These are phyloP conservation scores for Vigna radiata DNA, from an alignment of 306 rosid genomes.

Conservation along the genomic window DNA sequence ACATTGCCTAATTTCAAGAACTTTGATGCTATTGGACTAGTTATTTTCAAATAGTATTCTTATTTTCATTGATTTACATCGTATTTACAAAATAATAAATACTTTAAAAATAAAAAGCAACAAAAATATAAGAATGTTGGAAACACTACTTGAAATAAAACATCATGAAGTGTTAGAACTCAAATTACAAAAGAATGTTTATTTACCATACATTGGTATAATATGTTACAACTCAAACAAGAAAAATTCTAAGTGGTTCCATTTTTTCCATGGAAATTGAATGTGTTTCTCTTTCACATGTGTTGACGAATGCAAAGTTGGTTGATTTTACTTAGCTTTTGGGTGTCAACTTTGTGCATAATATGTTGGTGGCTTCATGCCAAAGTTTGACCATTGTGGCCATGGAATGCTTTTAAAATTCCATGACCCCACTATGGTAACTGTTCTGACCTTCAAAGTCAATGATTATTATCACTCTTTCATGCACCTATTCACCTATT, in stretches of 20 bases:
- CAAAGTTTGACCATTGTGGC: slow-evolving; percentile 1
- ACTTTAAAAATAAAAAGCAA: too few species aligned
- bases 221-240: too few species aligned
- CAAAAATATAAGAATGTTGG: too few species aligned
- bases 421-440: neutral
- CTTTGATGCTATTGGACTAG: neutral
- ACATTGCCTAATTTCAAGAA: neutral
- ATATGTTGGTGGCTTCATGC: neutral
- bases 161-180: neutral
- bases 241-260: neutral
- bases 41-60: neutral
- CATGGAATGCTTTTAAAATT: neutral
- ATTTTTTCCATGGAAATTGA: slow-evolving; percentile 1
- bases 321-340: neutral
- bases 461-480: slow-evolving; percentile 10
- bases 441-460: slow-evolving; percentile 19
- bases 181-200: too few species aligned
- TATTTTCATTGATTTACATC: too few species aligned
- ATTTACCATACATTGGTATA: too few species aligned
- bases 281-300: neutral
- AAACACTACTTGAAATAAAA: too few species aligned
- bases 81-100: too few species aligned
- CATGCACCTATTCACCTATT: neutral
- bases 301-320: neutral
- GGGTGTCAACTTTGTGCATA: neutral